These are phyloP conservation scores for Dacryopinax primogenitus DNA, from an alignment of 768 basidiomycete genomes.

Conservation along the genomic window DNA sequence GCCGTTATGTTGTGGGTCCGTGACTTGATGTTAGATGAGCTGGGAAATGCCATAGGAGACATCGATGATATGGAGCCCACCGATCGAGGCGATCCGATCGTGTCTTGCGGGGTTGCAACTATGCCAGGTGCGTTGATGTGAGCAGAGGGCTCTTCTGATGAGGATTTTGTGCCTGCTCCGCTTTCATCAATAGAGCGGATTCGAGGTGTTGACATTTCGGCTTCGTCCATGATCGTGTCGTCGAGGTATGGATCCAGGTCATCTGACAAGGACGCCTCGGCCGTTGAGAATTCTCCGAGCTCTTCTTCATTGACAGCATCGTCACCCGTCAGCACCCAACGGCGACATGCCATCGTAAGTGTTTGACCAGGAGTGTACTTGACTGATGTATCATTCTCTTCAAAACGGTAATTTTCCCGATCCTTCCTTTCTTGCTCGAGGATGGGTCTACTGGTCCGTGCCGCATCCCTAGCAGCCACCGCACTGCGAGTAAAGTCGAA, in stretches of 20 bases:
- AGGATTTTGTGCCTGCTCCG: neutral
- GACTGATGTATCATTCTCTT: neutral
- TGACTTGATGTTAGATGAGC: too few relatives aligned
- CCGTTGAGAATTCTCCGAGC: neutral
- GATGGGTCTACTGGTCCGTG: neutral
- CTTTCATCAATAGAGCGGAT: neutral
- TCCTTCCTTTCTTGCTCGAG: neutral
- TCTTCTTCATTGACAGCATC: neutral
- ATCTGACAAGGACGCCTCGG: neutral
- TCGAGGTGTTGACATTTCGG: neutral
- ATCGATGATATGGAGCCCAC: neutral
- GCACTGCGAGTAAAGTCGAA: neutral
- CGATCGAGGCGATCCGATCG: neutral
- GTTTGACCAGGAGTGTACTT: neutral
- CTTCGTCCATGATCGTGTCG: neutral
- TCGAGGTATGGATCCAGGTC: neutral
- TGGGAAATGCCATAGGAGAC: too few relatives aligned
- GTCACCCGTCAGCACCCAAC: neutral
- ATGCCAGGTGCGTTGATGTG: neutral
- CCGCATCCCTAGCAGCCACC: conserved; percentile 4
- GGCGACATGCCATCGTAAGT: neutral
- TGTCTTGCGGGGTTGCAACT: neutral
- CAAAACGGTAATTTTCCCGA: neutral
- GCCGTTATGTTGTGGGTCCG: too few relatives aligned
- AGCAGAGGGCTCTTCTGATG: neutral